Evolutionary conservation across 2,329 filamentous ascomycete genomes (phyloP).

Genomic region (Nemania bipapillata): DNA sequence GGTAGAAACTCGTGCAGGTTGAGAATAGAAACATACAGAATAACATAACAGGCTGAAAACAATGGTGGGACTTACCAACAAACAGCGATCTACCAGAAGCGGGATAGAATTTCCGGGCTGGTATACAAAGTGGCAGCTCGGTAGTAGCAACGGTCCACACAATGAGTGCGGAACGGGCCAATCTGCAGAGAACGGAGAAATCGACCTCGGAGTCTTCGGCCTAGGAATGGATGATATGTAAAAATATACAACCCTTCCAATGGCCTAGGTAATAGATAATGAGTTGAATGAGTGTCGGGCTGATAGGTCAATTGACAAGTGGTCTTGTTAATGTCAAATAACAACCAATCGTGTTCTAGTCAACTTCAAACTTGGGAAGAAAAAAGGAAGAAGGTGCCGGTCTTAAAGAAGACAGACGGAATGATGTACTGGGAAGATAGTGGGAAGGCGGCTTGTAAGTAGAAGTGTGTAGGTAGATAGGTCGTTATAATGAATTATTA

Average conservation of each 20-base stretch:
- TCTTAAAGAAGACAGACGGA: not conserved
- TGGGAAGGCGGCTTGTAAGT: not conserved
- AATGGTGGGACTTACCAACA: conserved; percentile 36
- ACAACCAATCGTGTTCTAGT: not conserved
- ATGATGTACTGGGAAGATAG: conserved; percentile 4
- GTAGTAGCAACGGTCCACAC: conserved; percentile 27
- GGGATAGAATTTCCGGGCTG: conserved; percentile 25
- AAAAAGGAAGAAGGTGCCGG: not conserved
- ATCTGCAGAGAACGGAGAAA: conserved; percentile 19
- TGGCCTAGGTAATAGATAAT: conserved; percentile 7
- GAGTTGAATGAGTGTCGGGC: not conserved
- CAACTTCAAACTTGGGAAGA: not conserved
- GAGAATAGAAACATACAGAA: conserved; percentile 13
- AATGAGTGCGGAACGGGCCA: conserved; percentile 17
- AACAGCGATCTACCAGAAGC: conserved; percentile 25
- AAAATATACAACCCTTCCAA: conserved; percentile 10
- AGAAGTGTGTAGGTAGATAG: not conserved
- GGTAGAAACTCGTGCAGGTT: conserved; percentile 29
- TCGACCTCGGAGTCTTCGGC: conserved; percentile 17
- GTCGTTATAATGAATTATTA: not conserved
- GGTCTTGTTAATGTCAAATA: conserved; percentile 6
- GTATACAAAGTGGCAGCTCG: conserved; percentile 17
- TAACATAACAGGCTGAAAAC: conserved; percentile 31
- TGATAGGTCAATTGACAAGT: conserved; percentile 1
- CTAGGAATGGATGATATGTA: conserved; percentile 13